Evolutionary conservation across 2,329 filamentous ascomycete genomes (phyloP).

Genomic region (Aspergillus intermedius): DNA sequence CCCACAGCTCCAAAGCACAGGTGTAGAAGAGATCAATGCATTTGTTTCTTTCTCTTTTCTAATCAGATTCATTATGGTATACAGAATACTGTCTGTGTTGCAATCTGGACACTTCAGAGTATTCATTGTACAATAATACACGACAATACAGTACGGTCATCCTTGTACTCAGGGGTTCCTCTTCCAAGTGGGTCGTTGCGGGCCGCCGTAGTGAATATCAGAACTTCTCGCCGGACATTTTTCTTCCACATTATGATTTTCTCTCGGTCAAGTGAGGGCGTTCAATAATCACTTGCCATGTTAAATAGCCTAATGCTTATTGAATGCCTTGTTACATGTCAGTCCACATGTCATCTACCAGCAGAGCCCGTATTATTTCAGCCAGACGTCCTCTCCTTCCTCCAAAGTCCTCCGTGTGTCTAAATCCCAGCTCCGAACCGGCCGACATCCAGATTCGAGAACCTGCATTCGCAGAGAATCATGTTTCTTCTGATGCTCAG

Average conservation of each 20-base stretch:
- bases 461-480: background rate
- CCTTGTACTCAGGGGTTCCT: conserved; percentile 22
- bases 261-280: background rate
- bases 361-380: background rate
- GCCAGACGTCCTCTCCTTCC: background rate
- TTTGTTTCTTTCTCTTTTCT: too few relatives aligned
- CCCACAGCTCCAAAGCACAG: too few relatives aligned
- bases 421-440: background rate
- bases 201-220: conserved; percentile 13
- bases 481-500: background rate
- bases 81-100: too few relatives aligned
- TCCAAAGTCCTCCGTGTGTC: background rate
- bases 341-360: background rate
- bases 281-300: background rate
- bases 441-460: background rate
- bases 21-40: too few relatives aligned
- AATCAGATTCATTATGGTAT: too few relatives aligned
- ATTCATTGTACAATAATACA: too few relatives aligned
- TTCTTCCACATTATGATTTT: background rate
- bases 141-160: background rate
- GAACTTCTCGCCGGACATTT: background rate
- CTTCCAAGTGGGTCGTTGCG: conserved; percentile 18
- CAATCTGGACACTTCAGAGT: too few relatives aligned
- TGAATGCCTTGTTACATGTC: background rate
- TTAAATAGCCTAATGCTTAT: background rate